Percentiles rank a stretch among this genome's conserved stretches.
phyloP scores from a whole-genome alignment of 345 rosid species.

The Nephelium lappaceum region DNA sequence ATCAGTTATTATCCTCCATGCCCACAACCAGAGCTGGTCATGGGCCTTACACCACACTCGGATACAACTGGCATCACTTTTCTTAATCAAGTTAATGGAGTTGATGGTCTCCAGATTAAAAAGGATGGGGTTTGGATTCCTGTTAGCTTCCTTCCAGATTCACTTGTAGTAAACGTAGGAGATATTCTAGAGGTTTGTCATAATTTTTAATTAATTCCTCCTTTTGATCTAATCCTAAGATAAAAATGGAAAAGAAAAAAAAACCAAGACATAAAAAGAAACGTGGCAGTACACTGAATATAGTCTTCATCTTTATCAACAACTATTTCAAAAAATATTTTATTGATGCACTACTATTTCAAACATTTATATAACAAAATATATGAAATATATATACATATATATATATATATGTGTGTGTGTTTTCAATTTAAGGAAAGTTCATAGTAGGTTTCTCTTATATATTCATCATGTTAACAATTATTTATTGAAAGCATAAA shows the following conservation, averaged over 20 bases:
- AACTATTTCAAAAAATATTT: too few relatives aligned
- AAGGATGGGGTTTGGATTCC: conserved; percentile 24
- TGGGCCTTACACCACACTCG: conserved; percentile 24
- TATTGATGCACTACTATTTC: too few relatives aligned
- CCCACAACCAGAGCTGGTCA: conserved; percentile 24
- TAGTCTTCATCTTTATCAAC: too few relatives aligned
- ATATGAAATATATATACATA: too few relatives aligned
- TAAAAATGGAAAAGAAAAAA: background rate
- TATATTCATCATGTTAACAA: too few relatives aligned
- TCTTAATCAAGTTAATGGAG: conserved; percentile 23
- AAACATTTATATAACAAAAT: too few relatives aligned
- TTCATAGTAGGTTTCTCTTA: too few relatives aligned
- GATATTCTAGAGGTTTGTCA: conserved; percentile 22
- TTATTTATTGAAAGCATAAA: too few relatives aligned
- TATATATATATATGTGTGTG: too few relatives aligned
- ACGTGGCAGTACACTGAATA: background rate
- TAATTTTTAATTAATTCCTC: background rate
- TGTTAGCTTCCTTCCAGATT: conserved; percentile 3
- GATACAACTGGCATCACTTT: conserved; percentile 22
- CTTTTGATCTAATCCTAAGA: background rate
- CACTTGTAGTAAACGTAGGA: conserved; percentile 18
- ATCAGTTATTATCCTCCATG: conserved; percentile 32
- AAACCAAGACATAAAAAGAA: background rate
- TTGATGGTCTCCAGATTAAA: conserved; percentile 23
- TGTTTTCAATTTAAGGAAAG: too few relatives aligned